These are phyloP conservation scores for Citrus mangshanensis DNA, from an alignment of 345 rosid genomes.

Conservation along the genomic window DNA sequence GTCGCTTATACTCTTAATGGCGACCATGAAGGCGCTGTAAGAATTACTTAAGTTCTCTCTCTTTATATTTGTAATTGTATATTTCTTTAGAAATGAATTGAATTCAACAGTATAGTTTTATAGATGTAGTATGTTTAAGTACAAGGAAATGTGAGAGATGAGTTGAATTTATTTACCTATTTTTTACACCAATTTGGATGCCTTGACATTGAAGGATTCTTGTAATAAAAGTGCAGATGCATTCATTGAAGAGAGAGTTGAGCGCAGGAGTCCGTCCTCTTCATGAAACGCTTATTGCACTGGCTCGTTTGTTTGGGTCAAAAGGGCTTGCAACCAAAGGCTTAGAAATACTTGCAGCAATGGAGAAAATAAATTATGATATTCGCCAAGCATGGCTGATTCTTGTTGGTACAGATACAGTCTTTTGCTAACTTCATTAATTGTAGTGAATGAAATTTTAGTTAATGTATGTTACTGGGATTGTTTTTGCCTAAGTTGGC, in stretches of 20 bases:
- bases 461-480: neutral
- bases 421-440: slow-evolving; percentile 7
- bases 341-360: slow-evolving; percentile 71
- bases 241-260: slow-evolving; percentile 78
- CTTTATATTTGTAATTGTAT: neutral
- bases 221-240: slow-evolving; percentile 57
- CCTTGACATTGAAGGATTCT: neutral
- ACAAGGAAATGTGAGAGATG: neutral
- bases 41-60: neutral
- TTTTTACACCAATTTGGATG: neutral
- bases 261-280: slow-evolving; percentile 77
- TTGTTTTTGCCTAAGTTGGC: slow-evolving; percentile 8
- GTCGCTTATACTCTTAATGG: slow-evolving; percentile 65
- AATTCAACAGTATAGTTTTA: neutral
- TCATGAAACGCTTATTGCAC: slow-evolving; percentile 73
- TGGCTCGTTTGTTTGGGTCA: slow-evolving; percentile 67
- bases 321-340: slow-evolving; percentile 72
- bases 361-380: slow-evolving; percentile 79
- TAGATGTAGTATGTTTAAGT: neutral
- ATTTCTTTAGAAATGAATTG: neutral
- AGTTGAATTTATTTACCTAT: neutral
- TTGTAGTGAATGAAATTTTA: neutral
- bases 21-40: slow-evolving; percentile 89
- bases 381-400: slow-evolving; percentile 85
- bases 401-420: slow-evolving; percentile 64